These are phyloP conservation scores for Salix arbutifolia DNA, from an alignment of 345 rosid species.

Conservation along the genomic window DNA sequence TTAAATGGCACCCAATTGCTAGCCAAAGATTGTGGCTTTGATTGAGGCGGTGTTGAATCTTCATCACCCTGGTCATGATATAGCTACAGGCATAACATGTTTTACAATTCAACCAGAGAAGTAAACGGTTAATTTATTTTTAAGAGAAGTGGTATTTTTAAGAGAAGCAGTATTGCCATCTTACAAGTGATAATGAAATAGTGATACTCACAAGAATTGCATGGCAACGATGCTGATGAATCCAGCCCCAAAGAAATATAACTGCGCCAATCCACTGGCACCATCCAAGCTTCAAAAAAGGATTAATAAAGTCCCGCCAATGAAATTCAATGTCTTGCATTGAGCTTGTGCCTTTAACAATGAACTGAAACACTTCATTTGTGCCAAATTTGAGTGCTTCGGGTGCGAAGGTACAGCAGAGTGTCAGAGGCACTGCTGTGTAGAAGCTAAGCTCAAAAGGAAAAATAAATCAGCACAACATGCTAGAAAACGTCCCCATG, in stretches of 20 bases:
- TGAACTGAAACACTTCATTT: constrained; percentile 36
- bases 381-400: constrained; percentile 44
- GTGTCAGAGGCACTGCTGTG: constrained; percentile 52
- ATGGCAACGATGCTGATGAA: constrained; percentile 63
- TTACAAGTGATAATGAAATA: neutral
- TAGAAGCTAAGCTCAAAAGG: constrained; percentile 47
- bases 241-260: constrained; percentile 69
- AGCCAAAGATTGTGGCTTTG: too few relatives aligned
- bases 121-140: neutral
- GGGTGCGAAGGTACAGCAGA: constrained; percentile 40
- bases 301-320: constrained; percentile 34
- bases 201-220: constrained; percentile 49
- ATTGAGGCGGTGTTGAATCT: too few relatives aligned
- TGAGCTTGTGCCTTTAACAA: constrained; percentile 38
- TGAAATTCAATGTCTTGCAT: constrained; percentile 27
- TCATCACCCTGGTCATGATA: neutral
- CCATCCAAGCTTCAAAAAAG: constrained; percentile 53
- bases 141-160: too few relatives aligned
- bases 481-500: neutral
- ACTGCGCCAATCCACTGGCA: constrained; percentile 54
- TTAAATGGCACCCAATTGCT: too few relatives aligned
- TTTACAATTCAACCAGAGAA: neutral
- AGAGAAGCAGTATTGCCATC: neutral
- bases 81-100: neutral
- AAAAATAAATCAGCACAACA: neutral